phyloP scores from a whole-genome alignment of 352 stramenopile genomes.

The Globisporangium polare region DNA sequence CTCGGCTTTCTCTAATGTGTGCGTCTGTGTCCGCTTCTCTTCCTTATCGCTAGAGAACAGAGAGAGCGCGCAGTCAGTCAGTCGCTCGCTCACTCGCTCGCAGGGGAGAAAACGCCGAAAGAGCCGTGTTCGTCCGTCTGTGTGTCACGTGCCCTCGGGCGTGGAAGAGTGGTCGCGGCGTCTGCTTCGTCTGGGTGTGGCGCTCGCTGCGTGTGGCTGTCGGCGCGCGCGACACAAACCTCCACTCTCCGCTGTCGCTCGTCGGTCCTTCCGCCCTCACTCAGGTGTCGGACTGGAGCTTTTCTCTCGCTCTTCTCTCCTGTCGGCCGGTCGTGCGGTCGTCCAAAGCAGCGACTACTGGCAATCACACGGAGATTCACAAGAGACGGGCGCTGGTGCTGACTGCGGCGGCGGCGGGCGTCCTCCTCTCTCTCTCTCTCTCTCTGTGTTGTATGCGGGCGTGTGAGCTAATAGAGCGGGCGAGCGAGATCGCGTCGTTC shows the following conservation, averaged over 20 bases:
- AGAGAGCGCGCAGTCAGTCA: neutral
- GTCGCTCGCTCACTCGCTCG: no score
- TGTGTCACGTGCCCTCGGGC: neutral
- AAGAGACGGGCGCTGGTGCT: no score
- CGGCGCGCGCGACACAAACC: neutral
- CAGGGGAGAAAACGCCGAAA: neutral
- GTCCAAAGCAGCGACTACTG: no score
- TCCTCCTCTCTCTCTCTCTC: no score
- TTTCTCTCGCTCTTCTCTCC: constrained; percentile 1
- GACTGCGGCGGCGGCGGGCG: no score
- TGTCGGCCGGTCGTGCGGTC: neutral
- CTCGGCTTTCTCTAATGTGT: neutral
- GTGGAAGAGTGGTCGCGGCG: neutral
- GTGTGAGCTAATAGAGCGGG: no score
- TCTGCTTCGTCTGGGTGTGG: constrained; percentile 5
- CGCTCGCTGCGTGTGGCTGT: neutral
- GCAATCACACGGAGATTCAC: neutral
- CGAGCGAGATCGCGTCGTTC: no score
- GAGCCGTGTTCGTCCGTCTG: neutral
- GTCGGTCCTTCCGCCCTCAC: neutral
- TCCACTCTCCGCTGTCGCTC: neutral
- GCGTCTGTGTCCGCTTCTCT: neutral
- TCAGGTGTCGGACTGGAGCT: constrained; percentile 1
- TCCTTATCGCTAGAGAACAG: neutral
- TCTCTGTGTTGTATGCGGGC: no score